Conservation (phyloP, 257 asterid species). For the Plantago major region DNA sequence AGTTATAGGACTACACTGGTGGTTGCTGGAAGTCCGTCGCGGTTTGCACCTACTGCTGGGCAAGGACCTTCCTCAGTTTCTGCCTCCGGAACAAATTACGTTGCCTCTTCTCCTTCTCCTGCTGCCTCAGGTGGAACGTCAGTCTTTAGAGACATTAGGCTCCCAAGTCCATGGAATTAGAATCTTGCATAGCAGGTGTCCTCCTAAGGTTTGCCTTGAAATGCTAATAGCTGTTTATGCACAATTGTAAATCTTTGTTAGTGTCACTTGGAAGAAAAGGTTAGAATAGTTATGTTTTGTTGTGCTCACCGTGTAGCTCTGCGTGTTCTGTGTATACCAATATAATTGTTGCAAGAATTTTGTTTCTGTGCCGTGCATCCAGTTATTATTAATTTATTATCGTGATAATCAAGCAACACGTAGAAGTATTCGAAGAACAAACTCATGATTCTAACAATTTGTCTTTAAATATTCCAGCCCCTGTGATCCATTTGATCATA, state of each 20-base stretch:
- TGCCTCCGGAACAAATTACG: slow-evolving; percentile 63
- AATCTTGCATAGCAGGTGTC: background rate
- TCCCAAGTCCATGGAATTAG: slow-evolving; percentile 31
- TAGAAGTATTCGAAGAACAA: no score
- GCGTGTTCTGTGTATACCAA: background rate
- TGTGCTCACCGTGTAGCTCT: background rate
- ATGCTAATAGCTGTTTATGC: no score
- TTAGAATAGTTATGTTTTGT: background rate
- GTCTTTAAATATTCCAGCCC: no score
- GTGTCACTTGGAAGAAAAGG: background rate
- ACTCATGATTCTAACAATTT: no score
- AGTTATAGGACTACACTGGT: slow-evolving; percentile 53
- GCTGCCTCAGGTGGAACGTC: slow-evolving; percentile 93
- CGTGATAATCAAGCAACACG: no score
- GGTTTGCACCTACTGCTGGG: slow-evolving; percentile 53
- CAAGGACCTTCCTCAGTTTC: slow-evolving; percentile 62
- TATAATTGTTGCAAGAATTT: background rate
- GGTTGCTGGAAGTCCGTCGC: slow-evolving; percentile 67
- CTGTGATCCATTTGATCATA: no score
- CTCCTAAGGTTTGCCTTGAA: background rate
- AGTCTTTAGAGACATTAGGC: slow-evolving; percentile 55
- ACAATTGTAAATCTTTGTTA: background rate
- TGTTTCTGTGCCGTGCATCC: background rate
- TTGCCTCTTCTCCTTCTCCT: slow-evolving; percentile 87
- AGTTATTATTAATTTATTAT: background rate